Conservation (phyloP, 2,329 filamentous ascomycete species). For the Ascochyta rabiei region DNA sequence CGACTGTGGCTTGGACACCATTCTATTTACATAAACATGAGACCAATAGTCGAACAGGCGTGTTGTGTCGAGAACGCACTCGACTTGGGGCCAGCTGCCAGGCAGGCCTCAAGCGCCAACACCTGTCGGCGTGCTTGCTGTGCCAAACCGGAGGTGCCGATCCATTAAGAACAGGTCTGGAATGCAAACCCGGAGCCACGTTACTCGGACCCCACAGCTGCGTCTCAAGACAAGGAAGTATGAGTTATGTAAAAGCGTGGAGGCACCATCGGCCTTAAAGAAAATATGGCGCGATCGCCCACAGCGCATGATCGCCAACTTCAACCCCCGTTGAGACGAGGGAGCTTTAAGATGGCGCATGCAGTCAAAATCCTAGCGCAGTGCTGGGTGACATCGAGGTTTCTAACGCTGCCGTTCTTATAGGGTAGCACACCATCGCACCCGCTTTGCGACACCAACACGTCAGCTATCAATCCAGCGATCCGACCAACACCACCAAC, state of each 20-base stretch:
- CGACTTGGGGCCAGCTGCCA: background rate
- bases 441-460: constrained; percentile 27
- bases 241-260: constrained; percentile 33
- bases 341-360: constrained; percentile 28
- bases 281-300: constrained; percentile 32
- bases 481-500: constrained; percentile 23
- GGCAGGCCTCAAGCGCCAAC: background rate
- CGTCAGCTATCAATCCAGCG: constrained; percentile 26
- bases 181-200: background rate
- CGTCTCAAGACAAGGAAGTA: constrained; percentile 1
- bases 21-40: background rate
- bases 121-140: background rate
- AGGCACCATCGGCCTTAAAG: constrained; percentile 15
- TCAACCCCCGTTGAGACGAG: constrained; percentile 12
- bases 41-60: background rate
- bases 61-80: constrained; percentile 5
- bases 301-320: constrained; percentile 22
- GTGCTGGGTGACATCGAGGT: constrained; percentile 24
- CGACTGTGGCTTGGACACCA: background rate
- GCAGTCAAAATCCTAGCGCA: constrained; percentile 22
- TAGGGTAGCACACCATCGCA: constrained; percentile 36
- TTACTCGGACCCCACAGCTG: constrained; percentile 4
- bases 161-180: background rate
- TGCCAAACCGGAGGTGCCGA: background rate
- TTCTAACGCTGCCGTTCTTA: constrained; percentile 29